A percentile compares a stretch with the other conserved stretches of the same genome.
These are phyloP conservation scores for Nothopassalora personata DNA, from an alignment of 2,329 filamentous ascomycete species.

Conservation along the genomic window DNA sequence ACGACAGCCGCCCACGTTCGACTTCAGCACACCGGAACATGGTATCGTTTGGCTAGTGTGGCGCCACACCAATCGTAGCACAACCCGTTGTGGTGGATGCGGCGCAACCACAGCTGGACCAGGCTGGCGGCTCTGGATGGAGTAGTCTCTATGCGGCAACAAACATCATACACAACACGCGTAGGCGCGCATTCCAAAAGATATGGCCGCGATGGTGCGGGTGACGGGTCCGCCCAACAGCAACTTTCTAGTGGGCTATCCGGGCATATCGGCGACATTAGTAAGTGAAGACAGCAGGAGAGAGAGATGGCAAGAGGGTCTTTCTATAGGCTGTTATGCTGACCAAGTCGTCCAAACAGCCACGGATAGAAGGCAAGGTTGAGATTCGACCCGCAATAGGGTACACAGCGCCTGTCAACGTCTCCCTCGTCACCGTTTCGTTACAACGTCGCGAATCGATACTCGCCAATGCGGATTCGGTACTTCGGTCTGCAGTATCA, in stretches of 20 bases:
- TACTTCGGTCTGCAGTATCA: constrained; percentile 86
- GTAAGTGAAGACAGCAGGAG: constrained; percentile 52
- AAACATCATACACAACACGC: constrained; percentile 5
- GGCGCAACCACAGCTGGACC: not conserved
- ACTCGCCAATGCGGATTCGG: constrained; percentile 89
- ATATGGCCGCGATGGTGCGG: constrained; percentile 72
- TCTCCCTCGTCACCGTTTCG: constrained; percentile 91
- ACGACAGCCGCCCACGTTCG: not conserved
- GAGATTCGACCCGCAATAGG: constrained; percentile 86
- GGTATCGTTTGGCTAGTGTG: not conserved
- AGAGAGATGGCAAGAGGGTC: not conserved
- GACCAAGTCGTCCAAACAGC: constrained; percentile 47
- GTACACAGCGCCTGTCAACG: constrained; percentile 78
- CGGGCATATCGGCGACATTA: constrained; percentile 93
- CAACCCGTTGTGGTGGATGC: not conserved
- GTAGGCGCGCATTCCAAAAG: constrained; percentile 10
- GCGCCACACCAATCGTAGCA: not conserved
- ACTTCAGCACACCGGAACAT: not conserved
- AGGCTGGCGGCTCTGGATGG: constrained; percentile 1
- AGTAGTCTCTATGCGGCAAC: constrained; percentile 17
- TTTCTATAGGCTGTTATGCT: constrained; percentile 3
- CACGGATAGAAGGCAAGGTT: constrained; percentile 94
- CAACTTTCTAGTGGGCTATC: constrained; percentile 93
- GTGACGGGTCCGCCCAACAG: constrained; percentile 96
- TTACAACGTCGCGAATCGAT: constrained; percentile 93